phyloP scores from a whole-genome alignment of 352 stramenopile genomes.

The Globisporangium camurandrum region DNA sequence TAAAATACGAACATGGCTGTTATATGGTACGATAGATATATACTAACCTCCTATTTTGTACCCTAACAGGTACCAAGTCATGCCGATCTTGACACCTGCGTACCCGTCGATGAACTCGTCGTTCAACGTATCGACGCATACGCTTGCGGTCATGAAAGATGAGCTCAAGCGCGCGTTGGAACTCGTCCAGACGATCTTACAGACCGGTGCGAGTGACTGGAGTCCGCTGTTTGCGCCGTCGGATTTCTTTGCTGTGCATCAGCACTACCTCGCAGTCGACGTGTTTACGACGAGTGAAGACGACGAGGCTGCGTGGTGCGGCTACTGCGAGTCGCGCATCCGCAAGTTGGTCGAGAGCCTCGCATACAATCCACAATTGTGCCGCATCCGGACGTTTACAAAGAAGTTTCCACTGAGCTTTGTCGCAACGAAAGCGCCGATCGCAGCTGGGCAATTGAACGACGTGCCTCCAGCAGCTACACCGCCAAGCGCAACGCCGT shows the following conservation, averaged over 20 bases:
- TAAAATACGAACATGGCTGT: no score
- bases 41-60: neutral
- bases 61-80: conserved; percentile 85
- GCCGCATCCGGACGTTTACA: conserved; percentile 72
- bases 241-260: conserved; percentile 84
- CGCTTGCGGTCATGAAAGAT: conserved; percentile 92
- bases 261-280: conserved; percentile 89
- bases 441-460: no score
- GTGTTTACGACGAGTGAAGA: conserved; percentile 86
- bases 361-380: conserved; percentile 75
- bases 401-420: conserved; percentile 80
- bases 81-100: conserved; percentile 98
- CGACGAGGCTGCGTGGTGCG: conserved; percentile 90
- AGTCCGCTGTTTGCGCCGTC: conserved; percentile 69
- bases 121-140: conserved; percentile 95
- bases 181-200: conserved; percentile 81
- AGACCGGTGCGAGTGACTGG: conserved; percentile 77
- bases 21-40: neutral
- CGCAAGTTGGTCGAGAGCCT: conserved; percentile 87
- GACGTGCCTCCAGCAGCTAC: conserved; percentile 6
- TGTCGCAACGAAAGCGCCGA: conserved; percentile 24
- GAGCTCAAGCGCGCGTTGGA: conserved; percentile 84
- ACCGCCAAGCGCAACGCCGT: neutral
- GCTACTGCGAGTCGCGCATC: conserved; percentile 91
- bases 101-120: conserved; percentile 99